Base-by-base conservation (phyloP, 139 green algal species). In the Picochlorum sp. region DNA sequence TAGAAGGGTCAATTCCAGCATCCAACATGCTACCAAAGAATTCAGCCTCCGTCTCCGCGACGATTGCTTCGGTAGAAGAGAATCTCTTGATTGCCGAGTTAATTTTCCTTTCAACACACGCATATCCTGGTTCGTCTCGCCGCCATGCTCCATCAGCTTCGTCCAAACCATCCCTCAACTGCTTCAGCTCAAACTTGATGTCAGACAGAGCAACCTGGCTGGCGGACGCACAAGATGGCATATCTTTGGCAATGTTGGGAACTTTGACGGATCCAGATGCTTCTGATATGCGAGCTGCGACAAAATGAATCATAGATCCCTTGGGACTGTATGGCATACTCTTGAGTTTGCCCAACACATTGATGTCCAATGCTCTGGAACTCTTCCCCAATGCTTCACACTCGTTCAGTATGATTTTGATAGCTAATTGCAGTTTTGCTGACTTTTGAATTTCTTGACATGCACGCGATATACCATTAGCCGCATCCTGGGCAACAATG, bases 1-100 rank as follows among this genome's bases (percentile, higher is more conserved):
- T 73, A 59, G 65, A 65, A 24, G 26, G 46, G 15, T 61, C 49
- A 28, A 71, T 79, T 49, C 82, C 84, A 4, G 82, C 46, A 57
- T 76, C 81, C 4, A n/a, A 28, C 23, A 69, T 49, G 26, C 76
- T 62, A 30, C 69, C 44, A 45, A 61, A 26, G 56, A 63, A 71
- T 0, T 23, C 21, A 65, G 37, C 58, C 8, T 58, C n/a, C 4
- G 64, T 58, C 30, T 57, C 24, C 26, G 26, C 26, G 4, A 68
- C 30, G n/a, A 28, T 44, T 14, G 13, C 21, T 44, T 64, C 30
- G 6, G 47, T 14, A 4, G 11, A 34, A 30, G 18, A 13, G 26
- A 74, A 56, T 21, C 28, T 62, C 16, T 56, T 32, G 1, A 13
- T 28, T 21, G 37, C 56, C 0, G 10, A 49, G 14, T 49, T n/a